A percentile compares a stretch with the other conserved stretches of the same genome.
Evolutionary conservation across 352 stramenopile genomes (phyloP).

Genomic region (Phytophthora ohioensis): DNA sequence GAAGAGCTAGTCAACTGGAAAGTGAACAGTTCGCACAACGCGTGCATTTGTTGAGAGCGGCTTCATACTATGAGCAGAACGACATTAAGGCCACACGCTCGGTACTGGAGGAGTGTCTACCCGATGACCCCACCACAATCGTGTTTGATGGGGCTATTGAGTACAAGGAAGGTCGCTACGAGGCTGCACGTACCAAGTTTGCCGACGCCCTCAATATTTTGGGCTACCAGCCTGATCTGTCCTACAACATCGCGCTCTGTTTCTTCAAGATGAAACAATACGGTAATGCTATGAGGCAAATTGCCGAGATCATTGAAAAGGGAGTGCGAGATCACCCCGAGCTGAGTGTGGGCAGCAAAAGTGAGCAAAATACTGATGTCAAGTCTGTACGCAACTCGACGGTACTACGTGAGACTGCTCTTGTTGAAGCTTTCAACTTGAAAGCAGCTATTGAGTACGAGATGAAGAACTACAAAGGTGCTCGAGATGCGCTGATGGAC

Average conservation of each 20-base stretch:
- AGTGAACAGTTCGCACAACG: constrained; percentile 90
- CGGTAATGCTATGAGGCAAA: constrained; percentile 90
- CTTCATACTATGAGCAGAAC: constrained; percentile 97
- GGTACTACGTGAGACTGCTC: constrained; percentile 91
- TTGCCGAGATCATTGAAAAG: constrained; percentile 95
- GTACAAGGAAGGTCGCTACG: constrained; percentile 91
- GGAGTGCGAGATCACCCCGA: constrained; percentile 93
- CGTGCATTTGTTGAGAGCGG: constrained; percentile 85
- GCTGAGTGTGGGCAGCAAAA: constrained; percentile 94
- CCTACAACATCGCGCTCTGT: constrained; percentile 97
- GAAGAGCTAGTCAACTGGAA: constrained; percentile 84
- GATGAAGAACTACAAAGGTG: constrained; percentile 93
- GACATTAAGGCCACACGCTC: constrained; percentile 92
- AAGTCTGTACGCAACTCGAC: constrained; percentile 94
- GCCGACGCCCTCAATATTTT: constrained; percentile 93
- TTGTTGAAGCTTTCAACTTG: constrained; percentile 96
- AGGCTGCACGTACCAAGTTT: constrained; percentile 92
- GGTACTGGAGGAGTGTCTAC: constrained; percentile 92
- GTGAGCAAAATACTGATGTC: constrained; percentile 85
- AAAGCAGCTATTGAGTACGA: constrained; percentile 96
- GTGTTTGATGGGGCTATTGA: constrained; percentile 87
- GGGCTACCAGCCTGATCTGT: constrained; percentile 93
- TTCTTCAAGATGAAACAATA: constrained; percentile 95
- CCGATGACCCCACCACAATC: constrained; percentile 93
- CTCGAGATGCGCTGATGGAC: constrained; percentile 89